These are phyloP conservation scores for Arabis alpina DNA, from an alignment of 345 rosid genomes.

Conservation along the genomic window DNA sequence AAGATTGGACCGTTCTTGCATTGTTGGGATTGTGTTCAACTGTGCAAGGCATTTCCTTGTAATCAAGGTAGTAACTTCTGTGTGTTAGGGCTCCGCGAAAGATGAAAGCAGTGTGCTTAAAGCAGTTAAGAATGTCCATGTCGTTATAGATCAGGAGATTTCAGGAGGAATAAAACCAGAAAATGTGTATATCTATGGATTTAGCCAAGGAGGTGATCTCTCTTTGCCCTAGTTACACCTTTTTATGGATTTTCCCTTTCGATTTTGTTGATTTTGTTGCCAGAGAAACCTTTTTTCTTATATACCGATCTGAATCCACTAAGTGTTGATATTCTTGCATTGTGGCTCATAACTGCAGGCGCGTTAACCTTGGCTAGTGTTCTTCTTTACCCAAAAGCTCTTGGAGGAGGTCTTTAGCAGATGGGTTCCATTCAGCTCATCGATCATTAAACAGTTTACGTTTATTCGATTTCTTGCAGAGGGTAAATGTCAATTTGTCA, in stretches of 20 bases:
- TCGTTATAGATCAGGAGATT: constrained; percentile 72
- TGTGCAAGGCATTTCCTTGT: neutral
- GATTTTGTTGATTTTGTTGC: too few relatives aligned
- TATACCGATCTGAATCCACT: neutral
- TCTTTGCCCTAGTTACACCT: neutral
- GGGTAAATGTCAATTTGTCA: neutral
- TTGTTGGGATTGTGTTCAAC: neutral
- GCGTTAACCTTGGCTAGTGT: constrained; percentile 84
- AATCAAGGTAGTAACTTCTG: constrained; percentile 3
- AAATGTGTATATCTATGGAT: constrained; percentile 77
- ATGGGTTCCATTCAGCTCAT: constrained; percentile 63
- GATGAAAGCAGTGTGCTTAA: constrained; percentile 67
- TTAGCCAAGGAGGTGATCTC: constrained; percentile 87
- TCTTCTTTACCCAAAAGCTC: constrained; percentile 73
- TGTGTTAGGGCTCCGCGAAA: constrained; percentile 62
- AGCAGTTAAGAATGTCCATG: constrained; percentile 74
- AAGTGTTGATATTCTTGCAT: neutral
- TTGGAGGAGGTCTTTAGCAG: constrained; percentile 91
- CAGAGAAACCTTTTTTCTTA: too few relatives aligned
- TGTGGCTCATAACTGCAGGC: constrained; percentile 44
- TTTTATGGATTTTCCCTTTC: too few relatives aligned
- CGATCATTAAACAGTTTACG: constrained; percentile 45
- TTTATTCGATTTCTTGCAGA: neutral
- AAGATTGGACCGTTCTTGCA: neutral
- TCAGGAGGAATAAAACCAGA: constrained; percentile 63